phyloP scores from a whole-genome alignment of 495 filamentous ascomycete species.

The Neurospora africana region DNA sequence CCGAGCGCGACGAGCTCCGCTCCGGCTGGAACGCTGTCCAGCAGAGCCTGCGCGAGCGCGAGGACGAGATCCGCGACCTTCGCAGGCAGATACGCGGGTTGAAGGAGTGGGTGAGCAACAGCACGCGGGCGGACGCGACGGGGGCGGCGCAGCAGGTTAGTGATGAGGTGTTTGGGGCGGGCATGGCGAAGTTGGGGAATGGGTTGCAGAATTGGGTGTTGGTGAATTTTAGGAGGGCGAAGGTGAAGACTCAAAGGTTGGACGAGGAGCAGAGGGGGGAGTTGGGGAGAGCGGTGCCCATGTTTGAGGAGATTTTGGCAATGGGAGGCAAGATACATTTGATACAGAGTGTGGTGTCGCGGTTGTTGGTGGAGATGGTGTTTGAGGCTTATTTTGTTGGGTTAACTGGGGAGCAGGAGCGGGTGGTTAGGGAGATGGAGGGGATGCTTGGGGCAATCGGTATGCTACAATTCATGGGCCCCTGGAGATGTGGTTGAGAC shows the following conservation, averaged over 20 bases:
- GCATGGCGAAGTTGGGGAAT: constrained; percentile 39
- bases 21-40: constrained; percentile 30
- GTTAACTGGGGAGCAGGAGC: constrained; percentile 31
- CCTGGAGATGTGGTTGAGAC: background rate
- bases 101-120: constrained; percentile 46
- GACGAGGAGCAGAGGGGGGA: constrained; percentile 25
- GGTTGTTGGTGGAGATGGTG: constrained; percentile 38
- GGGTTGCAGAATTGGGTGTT: constrained; percentile 50
- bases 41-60: constrained; percentile 26
- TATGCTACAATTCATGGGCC: constrained; percentile 9
- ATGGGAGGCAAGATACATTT: constrained; percentile 39
- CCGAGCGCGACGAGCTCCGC: constrained; percentile 29
- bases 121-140: constrained; percentile 26
- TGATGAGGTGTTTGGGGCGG: constrained; percentile 43
- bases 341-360: constrained; percentile 42
- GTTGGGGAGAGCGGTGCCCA: constrained; percentile 36
- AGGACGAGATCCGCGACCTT: constrained; percentile 33
- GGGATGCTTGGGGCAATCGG: constrained; percentile 33
- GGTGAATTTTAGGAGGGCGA: constrained; percentile 41
- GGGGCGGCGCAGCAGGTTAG: constrained; percentile 35
- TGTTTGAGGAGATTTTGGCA: constrained; percentile 34
- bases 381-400: constrained; percentile 46
- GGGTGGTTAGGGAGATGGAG: constrained; percentile 34
- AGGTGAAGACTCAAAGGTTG: constrained; percentile 33
- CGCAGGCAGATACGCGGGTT: constrained; percentile 39